Base-by-base conservation (phyloP, 2,329 filamentous ascomycete genomes). In the Aspergillus tanneri region DNA sequence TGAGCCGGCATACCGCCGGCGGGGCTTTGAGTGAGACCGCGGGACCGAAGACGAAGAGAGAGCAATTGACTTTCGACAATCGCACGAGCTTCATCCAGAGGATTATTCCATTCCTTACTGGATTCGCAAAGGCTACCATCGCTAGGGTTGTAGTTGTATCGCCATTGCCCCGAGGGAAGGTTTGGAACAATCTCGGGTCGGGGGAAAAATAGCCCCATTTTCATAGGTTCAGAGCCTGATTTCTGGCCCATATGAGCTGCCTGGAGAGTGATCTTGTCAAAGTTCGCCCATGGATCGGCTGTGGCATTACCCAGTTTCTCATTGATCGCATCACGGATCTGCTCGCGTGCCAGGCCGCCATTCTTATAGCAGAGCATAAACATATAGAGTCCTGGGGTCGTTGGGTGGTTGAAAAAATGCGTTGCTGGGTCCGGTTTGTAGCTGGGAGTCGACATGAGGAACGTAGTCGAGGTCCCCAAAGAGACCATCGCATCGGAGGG, bases 321-420 rank as follows among this genome's bases (percentile, higher is more conserved):
- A 53, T 90, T 86, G 43, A 97, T 82, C 0, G 82, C 78, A 65
- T 99, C 90, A 46, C 93, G 87, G 53, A 97, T 83, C 61, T 88
- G 85, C 68, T 99, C 93, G 36, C 93, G 87, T 2, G 93, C 92
- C 1, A 97, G 83, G 2, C 90, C 90, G 58, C 93, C 93, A 72
- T 99, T 99, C 74, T 97, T 97, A 78, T 97, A 99, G 79, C 93
- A 99, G 27, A 99, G 83, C 93, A 99, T 99, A 73, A 99, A 97
- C 93, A 99, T 97, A 80, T 95, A 96, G 51, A 96, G 81, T 1
- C 88, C 90, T 0, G 85, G 76, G 1, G 90, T 95, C 36, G 90
- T 93, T 1, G 93, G 93, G 71, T 97, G 91, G 75, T 96, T 96
- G 82, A 97, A 95, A 78, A 97, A 96, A 75, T 99, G 93, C 65